Evolutionary conservation across 2,329 filamentous ascomycete species (phyloP), one percentile per base, ranked within the genome.

Genomic region (Xylaria sp.): DNA sequence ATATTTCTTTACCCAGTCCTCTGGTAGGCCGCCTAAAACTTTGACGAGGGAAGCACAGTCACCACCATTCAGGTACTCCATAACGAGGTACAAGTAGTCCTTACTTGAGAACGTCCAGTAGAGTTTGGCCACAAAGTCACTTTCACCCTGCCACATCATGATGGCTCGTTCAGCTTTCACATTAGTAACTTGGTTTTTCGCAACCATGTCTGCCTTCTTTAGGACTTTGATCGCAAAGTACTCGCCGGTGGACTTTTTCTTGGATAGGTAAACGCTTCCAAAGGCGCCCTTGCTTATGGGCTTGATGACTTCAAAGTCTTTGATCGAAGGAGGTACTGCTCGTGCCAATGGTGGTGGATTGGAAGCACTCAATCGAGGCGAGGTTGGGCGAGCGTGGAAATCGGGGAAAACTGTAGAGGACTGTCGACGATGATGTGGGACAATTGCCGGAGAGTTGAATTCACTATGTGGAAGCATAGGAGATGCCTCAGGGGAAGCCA

Each of bases 71-170:
- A 99, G 84, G 78, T 99, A 99, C 75, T 99, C 95, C 95, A 99
- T 99, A 23, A 99, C 95, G 62, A 99, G 84, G 74, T 98, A 99
- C 23, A 99, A 87, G 74, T 97, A 99, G 74, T 99, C 95, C 74
- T 99, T 99, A 83, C 94, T 99, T 3, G 95, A 97, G 74, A 99
- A 99, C 0, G 95, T 99, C 96, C 96, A 99, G 79, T 98, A 99
- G 12, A 99, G 84, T 80, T 99, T 99, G 25, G 95, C 95, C 61
- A 99, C 95, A 75, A 99, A 99, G 63, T 99, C 95, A 76, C 96
- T 99, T 77, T 98, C 93, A 21, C 95, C 95, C 79, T 99, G 95
- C 92, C 95, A 98, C 95, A 99, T 99, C 95, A 99, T 98, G 74
- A 99, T 99, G 21, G 96, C 96, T 69, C 95, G 87, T 78, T 99